Base-by-base conservation (phyloP, 2,329 filamentous ascomycete genomes). In the Trichoderma sp. region DNA sequence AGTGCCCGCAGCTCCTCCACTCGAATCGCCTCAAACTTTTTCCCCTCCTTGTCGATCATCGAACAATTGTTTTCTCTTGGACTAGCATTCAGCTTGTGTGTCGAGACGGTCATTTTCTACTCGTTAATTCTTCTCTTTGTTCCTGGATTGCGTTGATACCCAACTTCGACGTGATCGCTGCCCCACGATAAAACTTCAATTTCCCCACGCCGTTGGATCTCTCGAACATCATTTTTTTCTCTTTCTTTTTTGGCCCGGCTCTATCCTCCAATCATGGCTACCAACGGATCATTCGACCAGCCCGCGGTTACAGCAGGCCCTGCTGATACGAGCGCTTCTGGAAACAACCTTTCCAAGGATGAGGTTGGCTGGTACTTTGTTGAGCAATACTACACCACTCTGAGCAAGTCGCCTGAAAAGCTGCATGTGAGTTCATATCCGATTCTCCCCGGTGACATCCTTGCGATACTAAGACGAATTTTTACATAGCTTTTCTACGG, bases 281-380 rank as follows among this genome's bases (percentile, higher is more conserved):
- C 87, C 79, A 89, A 88, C 86, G 87, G 87, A 81, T 87, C 82
- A 79, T 81, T 83, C 78, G 83, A 84, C 73, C 82, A 84, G 76
- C 80, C 80, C 74, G 77, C 79, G 72, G 77, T 79, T 66, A 76
- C 83, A 72, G 77, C 81, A 72, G 76, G 80, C 68, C 73, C 81
- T 63, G 77, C 78, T 73, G 81, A 81, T 71, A 76, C 80, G 73
- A 77, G 80, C 58, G 75, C 78, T 73, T 63, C 72, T 30, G 77
- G 78, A 74, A 84, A 80, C 79, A 86, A 88, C 77, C 83, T 90
- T 53, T 86, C 87, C 78, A 98, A 97, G 86, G 94, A 97, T 82
- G 94, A 98, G 85, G 94, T 99, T 76, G 96, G 94, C 83, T 99
- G 96, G 96, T 98, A 95, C 86, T 99, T 99, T 78, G 96, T 99